Conservation (phyloP, 331 rosid species). For the Quercus tomentella region DNA sequence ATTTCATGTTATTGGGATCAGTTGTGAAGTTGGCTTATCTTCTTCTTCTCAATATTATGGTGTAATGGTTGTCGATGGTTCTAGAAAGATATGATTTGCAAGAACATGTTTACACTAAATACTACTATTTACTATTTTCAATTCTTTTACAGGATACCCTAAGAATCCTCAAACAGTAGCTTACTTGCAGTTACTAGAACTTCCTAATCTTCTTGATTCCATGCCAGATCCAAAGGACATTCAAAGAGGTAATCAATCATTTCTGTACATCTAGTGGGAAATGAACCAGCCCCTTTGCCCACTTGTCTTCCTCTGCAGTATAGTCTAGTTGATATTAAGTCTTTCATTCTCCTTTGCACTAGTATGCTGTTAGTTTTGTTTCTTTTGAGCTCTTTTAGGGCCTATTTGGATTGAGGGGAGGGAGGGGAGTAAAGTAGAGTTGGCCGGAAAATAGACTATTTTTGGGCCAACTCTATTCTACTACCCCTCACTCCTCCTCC, state of each 20-base stretch:
- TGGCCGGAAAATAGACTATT: too few species aligned
- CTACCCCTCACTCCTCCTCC: too few species aligned
- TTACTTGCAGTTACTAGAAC: constrained; percentile 73
- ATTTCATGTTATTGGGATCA: neutral
- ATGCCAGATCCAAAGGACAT: too few species aligned
- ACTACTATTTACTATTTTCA: neutral
- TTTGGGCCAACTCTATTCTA: too few species aligned
- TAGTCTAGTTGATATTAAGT: neutral
- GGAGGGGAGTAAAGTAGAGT: rapidly evolving
- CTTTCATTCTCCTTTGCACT: neutral
- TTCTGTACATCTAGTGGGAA: neutral
- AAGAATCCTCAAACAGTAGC: constrained; percentile 86
- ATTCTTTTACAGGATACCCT: constrained; percentile 38
- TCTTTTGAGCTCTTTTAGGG: neutral
- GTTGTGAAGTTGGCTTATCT: too few species aligned
- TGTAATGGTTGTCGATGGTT: neutral
- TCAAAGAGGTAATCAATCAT: constrained; percentile 46
- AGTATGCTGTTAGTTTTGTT: neutral
- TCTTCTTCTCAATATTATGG: neutral
- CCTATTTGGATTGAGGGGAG: too few species aligned
- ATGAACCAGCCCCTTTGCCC: neutral
- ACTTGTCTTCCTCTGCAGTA: neutral
- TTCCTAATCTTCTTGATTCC: constrained; percentile 51
- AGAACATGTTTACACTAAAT: neutral
- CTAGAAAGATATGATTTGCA: neutral